Evolutionary conservation across 2,329 filamentous ascomycete genomes (phyloP).

Genomic region (Trichoderma brevicompactum): DNA sequence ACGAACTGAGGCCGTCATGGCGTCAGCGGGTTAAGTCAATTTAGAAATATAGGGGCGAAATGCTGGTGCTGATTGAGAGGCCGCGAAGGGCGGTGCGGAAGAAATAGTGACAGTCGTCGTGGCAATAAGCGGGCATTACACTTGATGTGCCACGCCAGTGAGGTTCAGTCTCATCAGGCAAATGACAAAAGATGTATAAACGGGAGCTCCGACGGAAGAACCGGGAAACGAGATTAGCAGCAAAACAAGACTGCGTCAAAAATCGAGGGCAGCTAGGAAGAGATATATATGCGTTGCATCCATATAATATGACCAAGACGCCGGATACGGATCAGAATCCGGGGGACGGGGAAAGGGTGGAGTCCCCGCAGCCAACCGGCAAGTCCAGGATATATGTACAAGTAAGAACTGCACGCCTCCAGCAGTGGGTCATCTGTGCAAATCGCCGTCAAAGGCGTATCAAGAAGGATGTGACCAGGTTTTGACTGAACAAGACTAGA

Average conservation of each 20-base stretch:
- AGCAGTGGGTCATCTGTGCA: slow-evolving; percentile 22
- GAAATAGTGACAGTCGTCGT: slow-evolving; percentile 91
- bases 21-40: slow-evolving; percentile 41
- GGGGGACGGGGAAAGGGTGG: slow-evolving; percentile 26
- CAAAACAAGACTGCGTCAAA: neutral
- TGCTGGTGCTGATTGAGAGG: slow-evolving; percentile 77
- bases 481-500: slow-evolving; percentile 11
- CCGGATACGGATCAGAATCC: slow-evolving; percentile 25
- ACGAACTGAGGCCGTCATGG: slow-evolving; percentile 46
- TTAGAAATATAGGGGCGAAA: slow-evolving; percentile 76
- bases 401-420: slow-evolving; percentile 7
- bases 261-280: neutral
- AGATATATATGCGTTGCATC: slow-evolving; percentile 8
- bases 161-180: slow-evolving; percentile 21
- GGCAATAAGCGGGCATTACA: slow-evolving; percentile 80
- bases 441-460: neutral
- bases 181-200: slow-evolving; percentile 1
- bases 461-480: neutral
- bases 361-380: slow-evolving; percentile 24
- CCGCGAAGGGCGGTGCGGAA: slow-evolving; percentile 88
- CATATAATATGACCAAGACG: neutral
- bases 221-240: neutral
- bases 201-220: slow-evolving; percentile 5
- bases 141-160: slow-evolving; percentile 36
- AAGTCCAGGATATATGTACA: slow-evolving; percentile 9